These are phyloP conservation scores for Botrytis byssoidea DNA, from an alignment of 2,329 filamentous ascomycete genomes.

Conservation along the genomic window DNA sequence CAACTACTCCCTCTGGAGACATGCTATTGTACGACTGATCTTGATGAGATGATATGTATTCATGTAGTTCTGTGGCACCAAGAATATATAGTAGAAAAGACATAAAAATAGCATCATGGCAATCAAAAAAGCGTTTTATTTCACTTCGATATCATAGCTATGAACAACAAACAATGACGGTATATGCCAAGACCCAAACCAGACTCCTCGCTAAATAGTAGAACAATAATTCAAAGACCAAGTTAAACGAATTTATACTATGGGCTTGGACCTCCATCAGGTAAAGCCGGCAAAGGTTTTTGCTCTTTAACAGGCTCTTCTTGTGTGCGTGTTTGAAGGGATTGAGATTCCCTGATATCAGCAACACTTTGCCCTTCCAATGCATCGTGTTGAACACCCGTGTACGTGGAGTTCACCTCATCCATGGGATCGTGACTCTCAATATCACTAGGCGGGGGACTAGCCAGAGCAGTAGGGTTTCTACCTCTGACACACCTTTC, in stretches of 20 bases:
- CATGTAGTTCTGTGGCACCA: neutral
- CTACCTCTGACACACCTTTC: conserved; percentile 7
- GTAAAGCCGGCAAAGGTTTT: conserved; percentile 11
- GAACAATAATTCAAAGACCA: neutral
- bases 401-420: conserved; percentile 4
- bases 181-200: conserved; percentile 9
- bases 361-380: neutral
- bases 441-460: conserved; percentile 9
- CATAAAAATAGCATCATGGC: neutral
- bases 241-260: neutral
- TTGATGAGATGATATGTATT: neutral
- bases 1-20: neutral
- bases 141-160: neutral
- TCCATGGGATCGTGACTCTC: conserved; percentile 8
- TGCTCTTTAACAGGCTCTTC: neutral
- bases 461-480: neutral
- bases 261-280: neutral
- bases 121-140: neutral
- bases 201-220: conserved; percentile 17
- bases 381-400: neutral
- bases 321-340: neutral
- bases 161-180: neutral
- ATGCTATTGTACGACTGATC: neutral
- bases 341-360: neutral
- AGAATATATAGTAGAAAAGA: neutral